Percentiles rank a stretch among this genome's conserved stretches.
Evolutionary conservation across 495 filamentous ascomycete species (phyloP).

Genomic region (Coniosporium apollinis): DNA sequence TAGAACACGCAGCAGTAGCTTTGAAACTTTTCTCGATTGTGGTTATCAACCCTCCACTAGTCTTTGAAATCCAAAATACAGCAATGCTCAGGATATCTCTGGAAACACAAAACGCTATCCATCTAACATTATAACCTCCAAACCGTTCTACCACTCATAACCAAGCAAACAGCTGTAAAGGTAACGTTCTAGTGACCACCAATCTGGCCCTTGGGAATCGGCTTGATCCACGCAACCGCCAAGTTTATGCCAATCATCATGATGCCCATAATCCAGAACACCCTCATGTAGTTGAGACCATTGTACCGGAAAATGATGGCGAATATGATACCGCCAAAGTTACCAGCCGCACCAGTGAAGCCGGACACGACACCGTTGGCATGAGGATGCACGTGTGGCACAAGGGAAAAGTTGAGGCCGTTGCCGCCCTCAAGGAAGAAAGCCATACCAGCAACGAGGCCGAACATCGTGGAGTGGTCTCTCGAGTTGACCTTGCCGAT

Average conservation of each 20-base stretch:
- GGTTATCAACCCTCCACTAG: too few species aligned
- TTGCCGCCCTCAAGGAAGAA: constrained; percentile 25
- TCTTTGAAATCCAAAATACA: too few species aligned
- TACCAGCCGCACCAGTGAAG: constrained; percentile 23
- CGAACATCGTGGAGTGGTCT: constrained; percentile 15
- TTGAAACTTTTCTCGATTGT: too few species aligned
- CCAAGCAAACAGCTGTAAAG: too few species aligned
- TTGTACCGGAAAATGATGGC: constrained; percentile 23
- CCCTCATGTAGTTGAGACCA: constrained; percentile 16
- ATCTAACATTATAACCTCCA: too few species aligned
- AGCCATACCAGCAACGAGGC: constrained; percentile 17
- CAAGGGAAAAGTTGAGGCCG: constrained; percentile 21
- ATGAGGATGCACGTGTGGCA: constrained; percentile 23
- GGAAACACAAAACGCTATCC: too few species aligned
- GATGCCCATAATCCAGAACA: constrained; percentile 23
- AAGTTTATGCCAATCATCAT: constrained; percentile 20
- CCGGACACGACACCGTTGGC: constrained; percentile 24
- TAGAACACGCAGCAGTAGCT: too few species aligned
- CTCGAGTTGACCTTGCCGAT: constrained; percentile 16
- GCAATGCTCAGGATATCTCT: too few species aligned
- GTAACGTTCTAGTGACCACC: constrained; percentile 11
- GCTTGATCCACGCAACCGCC: constrained; percentile 20
- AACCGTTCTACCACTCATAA: too few species aligned
- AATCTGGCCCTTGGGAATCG: constrained; percentile 23
- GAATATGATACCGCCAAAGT: constrained; percentile 24